Conservation (phyloP, 371 early-diverging fungal genomes). For the Chytridium lagenaria region DNA sequence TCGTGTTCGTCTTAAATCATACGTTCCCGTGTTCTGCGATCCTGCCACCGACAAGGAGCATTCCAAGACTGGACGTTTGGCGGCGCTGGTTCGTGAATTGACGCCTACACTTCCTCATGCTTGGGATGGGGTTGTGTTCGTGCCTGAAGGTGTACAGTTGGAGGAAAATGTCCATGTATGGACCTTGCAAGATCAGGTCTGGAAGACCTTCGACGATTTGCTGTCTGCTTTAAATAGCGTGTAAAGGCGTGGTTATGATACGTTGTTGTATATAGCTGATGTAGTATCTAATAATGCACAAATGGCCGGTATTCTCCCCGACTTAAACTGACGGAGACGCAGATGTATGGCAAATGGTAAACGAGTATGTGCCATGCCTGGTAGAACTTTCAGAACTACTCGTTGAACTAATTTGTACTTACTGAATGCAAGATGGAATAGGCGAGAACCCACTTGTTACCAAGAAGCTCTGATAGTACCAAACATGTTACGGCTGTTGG, state of each 20-base stretch:
- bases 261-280: background rate
- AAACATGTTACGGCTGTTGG: background rate
- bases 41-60: background rate
- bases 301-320: slow-evolving; percentile 14
- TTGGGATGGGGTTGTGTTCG: slow-evolving; percentile 18
- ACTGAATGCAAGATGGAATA: slow-evolving; percentile 20
- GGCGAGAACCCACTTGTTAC: background rate
- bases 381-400: background rate
- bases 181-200: background rate
- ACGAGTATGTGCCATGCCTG: slow-evolving; percentile 16
- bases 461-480: slow-evolving; percentile 5
- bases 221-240: background rate
- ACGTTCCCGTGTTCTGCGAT: background rate
- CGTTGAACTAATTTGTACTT: background rate
- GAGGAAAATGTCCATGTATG: background rate
- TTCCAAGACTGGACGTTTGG: background rate
- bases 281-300: background rate
- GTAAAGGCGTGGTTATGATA: background rate
- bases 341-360: slow-evolving; percentile 11
- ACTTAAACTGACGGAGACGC: background rate
- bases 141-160: background rate
- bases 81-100: background rate
- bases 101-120: slow-evolving; percentile 5
- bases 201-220: background rate
- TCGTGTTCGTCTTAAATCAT: slow-evolving; percentile 17